Evolutionary conservation across 2,329 filamentous ascomycete genomes (phyloP).

Genomic region (Curvularia verruculosa): DNA sequence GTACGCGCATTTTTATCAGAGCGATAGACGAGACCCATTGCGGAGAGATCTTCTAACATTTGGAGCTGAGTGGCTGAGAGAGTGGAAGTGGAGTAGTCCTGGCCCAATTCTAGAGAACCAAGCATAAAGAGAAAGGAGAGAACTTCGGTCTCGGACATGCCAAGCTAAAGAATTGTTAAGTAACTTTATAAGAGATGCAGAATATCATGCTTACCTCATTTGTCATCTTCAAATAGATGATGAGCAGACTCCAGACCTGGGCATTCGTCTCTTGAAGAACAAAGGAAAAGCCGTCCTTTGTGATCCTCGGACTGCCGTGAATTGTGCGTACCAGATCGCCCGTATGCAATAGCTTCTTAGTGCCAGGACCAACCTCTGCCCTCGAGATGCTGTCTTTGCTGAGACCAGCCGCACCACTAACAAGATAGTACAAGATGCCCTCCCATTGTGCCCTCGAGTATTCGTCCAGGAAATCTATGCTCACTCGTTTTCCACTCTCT

Average conservation of each 20-base stretch:
- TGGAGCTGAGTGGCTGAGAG: conserved; percentile 81
- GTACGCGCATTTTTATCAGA: conserved; percentile 53
- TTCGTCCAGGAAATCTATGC: conserved; percentile 76
- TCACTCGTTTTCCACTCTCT: conserved; percentile 67
- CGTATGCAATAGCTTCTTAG: conserved; percentile 80
- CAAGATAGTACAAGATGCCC: conserved; percentile 93
- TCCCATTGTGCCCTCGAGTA: conserved; percentile 94
- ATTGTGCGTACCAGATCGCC: conserved; percentile 77
- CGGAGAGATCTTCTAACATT: conserved; percentile 88
- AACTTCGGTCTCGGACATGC: conserved; percentile 89
- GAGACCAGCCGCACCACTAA: conserved; percentile 69
- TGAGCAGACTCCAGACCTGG: conserved; percentile 93
- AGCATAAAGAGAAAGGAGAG: conserved; percentile 96
- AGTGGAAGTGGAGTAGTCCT: conserved; percentile 85
- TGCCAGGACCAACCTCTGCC: conserved; percentile 62
- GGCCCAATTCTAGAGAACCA: conserved; percentile 87
- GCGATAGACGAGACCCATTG: conserved; percentile 89
- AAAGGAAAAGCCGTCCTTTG: conserved; percentile 91
- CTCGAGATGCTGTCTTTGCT: conserved; percentile 50
- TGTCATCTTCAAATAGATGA: conserved; percentile 89
- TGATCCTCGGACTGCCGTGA: conserved; percentile 71
- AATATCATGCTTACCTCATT: conserved; percentile 58
- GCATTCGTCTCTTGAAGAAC: conserved; percentile 93
- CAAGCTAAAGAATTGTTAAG: conserved; percentile 53
- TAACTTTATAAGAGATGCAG: neutral